These are phyloP conservation scores for Murraya paniculata DNA, from an alignment of 345 rosid species.

Conservation along the genomic window DNA sequence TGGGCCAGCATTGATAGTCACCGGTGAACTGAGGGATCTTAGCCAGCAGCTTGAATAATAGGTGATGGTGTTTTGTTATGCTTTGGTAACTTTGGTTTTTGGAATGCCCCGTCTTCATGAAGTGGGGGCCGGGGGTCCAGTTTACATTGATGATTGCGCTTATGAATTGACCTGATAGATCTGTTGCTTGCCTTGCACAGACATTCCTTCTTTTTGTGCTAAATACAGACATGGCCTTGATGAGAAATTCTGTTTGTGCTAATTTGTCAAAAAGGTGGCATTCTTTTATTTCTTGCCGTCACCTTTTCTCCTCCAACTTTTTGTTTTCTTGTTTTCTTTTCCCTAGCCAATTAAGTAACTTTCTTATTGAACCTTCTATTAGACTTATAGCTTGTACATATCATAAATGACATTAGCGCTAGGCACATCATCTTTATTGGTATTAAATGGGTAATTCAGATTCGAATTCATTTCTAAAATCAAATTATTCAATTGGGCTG, in stretches of 20 bases:
- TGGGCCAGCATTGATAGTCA: slow-evolving; percentile 28
- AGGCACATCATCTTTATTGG: no score
- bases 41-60: not conserved
- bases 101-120: slow-evolving; percentile 21
- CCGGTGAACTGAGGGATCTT: slow-evolving; percentile 24
- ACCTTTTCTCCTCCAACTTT: not conserved
- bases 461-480: not conserved
- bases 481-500: not conserved
- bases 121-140: slow-evolving; percentile 32
- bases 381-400: not conserved
- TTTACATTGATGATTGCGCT: slow-evolving; percentile 27
- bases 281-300: not conserved
- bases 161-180: slow-evolving; percentile 25
- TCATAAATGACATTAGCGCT: not conserved
- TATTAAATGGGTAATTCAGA: no score
- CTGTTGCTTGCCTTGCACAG: slow-evolving; percentile 30
- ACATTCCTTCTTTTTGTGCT: slow-evolving; percentile 17
- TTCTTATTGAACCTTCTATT: not conserved
- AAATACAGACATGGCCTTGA: slow-evolving; percentile 8
- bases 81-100: slow-evolving; percentile 13
- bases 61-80: no score
- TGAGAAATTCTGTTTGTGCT: not conserved
- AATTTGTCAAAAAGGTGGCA: slow-evolving; percentile 20
- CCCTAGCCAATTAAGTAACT: slow-evolving; percentile 10
- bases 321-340: slow-evolving; percentile 6